Conservation (phyloP, 2,329 filamentous ascomycete genomes). For the Fonsecaea nubica region DNA sequence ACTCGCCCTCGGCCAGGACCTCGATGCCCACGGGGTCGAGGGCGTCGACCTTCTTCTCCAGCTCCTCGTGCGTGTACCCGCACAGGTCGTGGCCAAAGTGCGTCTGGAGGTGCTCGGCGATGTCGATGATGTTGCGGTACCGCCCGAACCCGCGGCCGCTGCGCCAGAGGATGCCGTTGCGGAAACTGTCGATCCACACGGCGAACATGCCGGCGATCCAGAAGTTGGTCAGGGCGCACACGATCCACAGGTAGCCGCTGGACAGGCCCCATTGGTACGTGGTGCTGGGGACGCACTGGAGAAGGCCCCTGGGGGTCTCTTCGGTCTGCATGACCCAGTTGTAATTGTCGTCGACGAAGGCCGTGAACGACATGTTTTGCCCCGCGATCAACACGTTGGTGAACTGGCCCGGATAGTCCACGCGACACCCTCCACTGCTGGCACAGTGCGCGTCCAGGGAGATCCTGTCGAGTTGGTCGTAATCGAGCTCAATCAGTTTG, state of each 20-base stretch:
- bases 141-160: not conserved
- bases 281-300: not conserved
- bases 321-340: slow-evolving; percentile 2
- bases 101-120: not conserved
- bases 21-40: slow-evolving; percentile 3
- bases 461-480: not conserved
- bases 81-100: not conserved
- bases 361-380: not conserved
- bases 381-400: not conserved
- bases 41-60: not conserved
- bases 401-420: not conserved
- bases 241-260: slow-evolving; percentile 1
- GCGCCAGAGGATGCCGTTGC: not conserved
- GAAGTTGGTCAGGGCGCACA: not conserved
- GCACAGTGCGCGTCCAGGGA: not conserved
- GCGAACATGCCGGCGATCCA: slow-evolving; percentile 1
- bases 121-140: not conserved
- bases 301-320: not conserved
- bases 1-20: not conserved
- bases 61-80: slow-evolving; percentile 1
- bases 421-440: not conserved
- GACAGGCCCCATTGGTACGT: not conserved
- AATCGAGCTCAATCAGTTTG: not conserved
- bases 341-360: not conserved
- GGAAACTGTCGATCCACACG: not conserved